Base-by-base conservation (phyloP, 108 stramenopile genomes). In the Nitzschia palea region DNA sequence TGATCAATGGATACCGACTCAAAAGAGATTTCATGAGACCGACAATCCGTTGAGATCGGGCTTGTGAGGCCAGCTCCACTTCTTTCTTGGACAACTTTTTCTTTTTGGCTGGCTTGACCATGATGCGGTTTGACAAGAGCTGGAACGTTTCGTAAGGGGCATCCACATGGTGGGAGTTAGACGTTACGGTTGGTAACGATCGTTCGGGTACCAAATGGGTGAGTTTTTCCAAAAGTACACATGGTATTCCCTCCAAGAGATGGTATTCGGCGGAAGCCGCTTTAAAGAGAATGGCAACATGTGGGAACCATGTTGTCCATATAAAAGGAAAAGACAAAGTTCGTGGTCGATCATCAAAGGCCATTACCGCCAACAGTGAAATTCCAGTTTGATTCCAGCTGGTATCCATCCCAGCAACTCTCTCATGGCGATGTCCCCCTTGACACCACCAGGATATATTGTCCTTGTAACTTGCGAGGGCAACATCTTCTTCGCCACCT, bases 301-400 rank as follows among this genome's bases (percentile, higher is more conserved):
- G 79, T 18, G 79, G 79, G 30, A 74, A 75, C 67, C 68, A 80
- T 14, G 70, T 31, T 0, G 33, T 71, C 79, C 79, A 80, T 20
- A 45, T 33, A 65, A 43, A 60, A 10, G 29, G 18, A 2, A 63
- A 63, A 1, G 67, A 42, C 23, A 68, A 64, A 8, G 73, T 67
- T 42, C 56, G 34, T 26, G 67, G 63, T 56, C 72, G 68, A 37
- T 63, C 25, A 23, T 64, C 12, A 43, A 69, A 80, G 3, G 56
- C 61, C 28, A 40, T 48, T 55, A 59, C 40, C 6, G 73, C 69
- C 54, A 80, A 43, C 8, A 57, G 43, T 3, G 65, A 53, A 4
- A 80, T 37, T 5, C 79, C 79, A 0, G 47, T 22, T 6, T 62
- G 51, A 36, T 43, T 22, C 56, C 69, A 67, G 2, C 60, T 30